Evolutionary conservation across 495 filamentous ascomycete species (phyloP).

Genomic region (Antarctomyces pellizariae): DNA sequence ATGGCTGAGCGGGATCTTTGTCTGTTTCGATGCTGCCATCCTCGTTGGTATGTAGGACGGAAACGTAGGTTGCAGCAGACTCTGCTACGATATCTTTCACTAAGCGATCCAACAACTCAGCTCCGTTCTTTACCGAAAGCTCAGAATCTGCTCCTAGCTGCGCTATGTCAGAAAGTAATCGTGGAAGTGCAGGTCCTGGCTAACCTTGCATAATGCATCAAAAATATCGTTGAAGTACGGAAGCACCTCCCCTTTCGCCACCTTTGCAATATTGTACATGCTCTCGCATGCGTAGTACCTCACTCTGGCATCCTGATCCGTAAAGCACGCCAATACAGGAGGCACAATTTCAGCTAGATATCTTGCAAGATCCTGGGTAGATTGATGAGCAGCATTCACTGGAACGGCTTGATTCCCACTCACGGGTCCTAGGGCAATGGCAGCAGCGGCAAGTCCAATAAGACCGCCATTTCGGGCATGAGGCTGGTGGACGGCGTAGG

Average conservation of each 20-base stretch:
- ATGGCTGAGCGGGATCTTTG: slow-evolving; percentile 23
- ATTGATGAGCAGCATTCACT: slow-evolving; percentile 25
- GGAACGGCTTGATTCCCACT: slow-evolving; percentile 20
- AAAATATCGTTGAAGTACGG: slow-evolving; percentile 97
- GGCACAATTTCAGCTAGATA: slow-evolving; percentile 87
- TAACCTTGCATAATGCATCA: slow-evolving; percentile 86
- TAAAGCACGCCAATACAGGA: slow-evolving; percentile 94
- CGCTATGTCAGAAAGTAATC: slow-evolving; percentile 3
- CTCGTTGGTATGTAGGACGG: slow-evolving; percentile 42
- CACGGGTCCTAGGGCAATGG: slow-evolving; percentile 85
- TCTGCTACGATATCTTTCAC: slow-evolving; percentile 97
- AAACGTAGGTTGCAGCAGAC: slow-evolving; percentile 87
- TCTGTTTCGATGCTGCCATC: slow-evolving; percentile 22
- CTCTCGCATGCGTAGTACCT: slow-evolving; percentile 98
- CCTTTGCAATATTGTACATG: slow-evolving; percentile 99
- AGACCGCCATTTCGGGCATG: slow-evolving; percentile 92
- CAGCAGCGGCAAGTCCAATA: slow-evolving; percentile 88
- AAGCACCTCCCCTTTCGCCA: slow-evolving; percentile 90
- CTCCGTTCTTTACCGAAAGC: slow-evolving; percentile 93
- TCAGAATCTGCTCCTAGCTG: slow-evolving; percentile 92
- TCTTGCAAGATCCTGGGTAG: slow-evolving; percentile 50
- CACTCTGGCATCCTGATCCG: slow-evolving; percentile 92
- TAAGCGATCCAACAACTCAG: slow-evolving; percentile 83
- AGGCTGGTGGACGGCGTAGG: slow-evolving; percentile 91
- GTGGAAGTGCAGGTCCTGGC: slow-evolving; percentile 5